Percentiles rank a stretch among this genome's conserved stretches.
Evolutionary conservation across 371 early-diverging fungal species (phyloP).

Genomic region (Nematocida sp.): DNA sequence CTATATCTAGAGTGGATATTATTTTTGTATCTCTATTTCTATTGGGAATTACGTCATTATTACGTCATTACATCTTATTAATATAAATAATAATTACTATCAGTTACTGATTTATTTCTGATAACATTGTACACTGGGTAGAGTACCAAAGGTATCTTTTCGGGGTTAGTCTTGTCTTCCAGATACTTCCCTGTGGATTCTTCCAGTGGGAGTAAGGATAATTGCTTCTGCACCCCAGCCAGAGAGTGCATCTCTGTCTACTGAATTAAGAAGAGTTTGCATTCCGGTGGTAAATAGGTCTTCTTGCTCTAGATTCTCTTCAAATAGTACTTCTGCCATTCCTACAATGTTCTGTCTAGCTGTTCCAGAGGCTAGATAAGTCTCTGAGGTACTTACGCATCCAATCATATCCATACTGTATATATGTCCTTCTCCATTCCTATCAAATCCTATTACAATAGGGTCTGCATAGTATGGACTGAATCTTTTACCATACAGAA

Average conservation of each 20-base stretch:
- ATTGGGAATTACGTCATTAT: background rate
- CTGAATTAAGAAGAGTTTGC: conserved; percentile 87
- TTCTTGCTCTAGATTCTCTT: conserved; percentile 87
- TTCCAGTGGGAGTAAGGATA: conserved; percentile 40
- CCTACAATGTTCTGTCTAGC: conserved; percentile 81
- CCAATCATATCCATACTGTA: conserved; percentile 92
- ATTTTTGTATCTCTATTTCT: too few species aligned
- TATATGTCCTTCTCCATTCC: conserved; percentile 74
- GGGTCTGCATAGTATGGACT: conserved; percentile 90
- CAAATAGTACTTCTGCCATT: conserved; percentile 92
- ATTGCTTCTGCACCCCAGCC: conserved; percentile 88
- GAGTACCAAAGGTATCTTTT: background rate
- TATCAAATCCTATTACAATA: conserved; percentile 83
- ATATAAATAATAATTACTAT: background rate
- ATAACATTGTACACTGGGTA: background rate
- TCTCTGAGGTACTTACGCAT: conserved; percentile 80
- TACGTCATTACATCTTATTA: background rate
- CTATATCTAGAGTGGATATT: background rate
- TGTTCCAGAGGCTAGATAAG: conserved; percentile 91
- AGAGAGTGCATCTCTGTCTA: conserved; percentile 88
- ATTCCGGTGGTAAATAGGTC: conserved; percentile 90
- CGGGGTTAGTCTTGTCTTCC: conserved; percentile 61
- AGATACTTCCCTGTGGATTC: conserved; percentile 54
- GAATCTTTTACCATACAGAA: conserved; percentile 86
- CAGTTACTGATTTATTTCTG: background rate